These are phyloP conservation scores for Arthrinium phaeospermum DNA, from an alignment of 2,329 filamentous ascomycete species.

Conservation along the genomic window DNA sequence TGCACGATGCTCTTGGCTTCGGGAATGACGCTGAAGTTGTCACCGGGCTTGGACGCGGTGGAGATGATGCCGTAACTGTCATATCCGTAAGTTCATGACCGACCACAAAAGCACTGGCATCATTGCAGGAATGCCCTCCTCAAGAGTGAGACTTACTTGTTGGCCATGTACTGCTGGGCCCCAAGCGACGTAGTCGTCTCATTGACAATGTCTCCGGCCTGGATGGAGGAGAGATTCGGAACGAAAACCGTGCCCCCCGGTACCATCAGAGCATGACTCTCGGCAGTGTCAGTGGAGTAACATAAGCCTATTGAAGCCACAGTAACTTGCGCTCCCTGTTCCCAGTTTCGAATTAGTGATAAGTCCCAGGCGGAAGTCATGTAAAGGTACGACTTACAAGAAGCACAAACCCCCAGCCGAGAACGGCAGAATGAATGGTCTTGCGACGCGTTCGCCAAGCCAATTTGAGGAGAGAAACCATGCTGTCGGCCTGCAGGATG, in stretches of 20 bases:
- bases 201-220: conserved; percentile 37
- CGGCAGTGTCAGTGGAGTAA: conserved; percentile 48
- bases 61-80: conserved; percentile 48
- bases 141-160: conserved; percentile 38
- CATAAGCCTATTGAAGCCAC: conserved; percentile 49
- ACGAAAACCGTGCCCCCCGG: conserved; percentile 42
- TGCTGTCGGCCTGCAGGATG: conserved; percentile 39
- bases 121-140: no score
- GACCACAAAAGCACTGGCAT: background rate
- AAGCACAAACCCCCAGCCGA: conserved; percentile 40
- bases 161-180: conserved; percentile 50
- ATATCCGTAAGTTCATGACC: background rate
- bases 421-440: conserved; percentile 34
- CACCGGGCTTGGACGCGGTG: conserved; percentile 35
- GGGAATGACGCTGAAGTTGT: conserved; percentile 31
- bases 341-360: background rate
- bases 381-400: conserved; percentile 31
- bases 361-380: background rate
- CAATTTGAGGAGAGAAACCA: conserved; percentile 37
- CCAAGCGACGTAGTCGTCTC: conserved; percentile 26
- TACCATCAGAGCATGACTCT: conserved; percentile 38
- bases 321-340: conserved; percentile 47
- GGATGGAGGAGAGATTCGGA: conserved; percentile 44
- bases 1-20: conserved; percentile 38
- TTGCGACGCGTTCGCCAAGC: conserved; percentile 34